Evolutionary conservation across 1,284 basidiomycete species (phyloP), one percentile per base, ranked within the genome.

Genomic region (Moniliophthora roreri): DNA sequence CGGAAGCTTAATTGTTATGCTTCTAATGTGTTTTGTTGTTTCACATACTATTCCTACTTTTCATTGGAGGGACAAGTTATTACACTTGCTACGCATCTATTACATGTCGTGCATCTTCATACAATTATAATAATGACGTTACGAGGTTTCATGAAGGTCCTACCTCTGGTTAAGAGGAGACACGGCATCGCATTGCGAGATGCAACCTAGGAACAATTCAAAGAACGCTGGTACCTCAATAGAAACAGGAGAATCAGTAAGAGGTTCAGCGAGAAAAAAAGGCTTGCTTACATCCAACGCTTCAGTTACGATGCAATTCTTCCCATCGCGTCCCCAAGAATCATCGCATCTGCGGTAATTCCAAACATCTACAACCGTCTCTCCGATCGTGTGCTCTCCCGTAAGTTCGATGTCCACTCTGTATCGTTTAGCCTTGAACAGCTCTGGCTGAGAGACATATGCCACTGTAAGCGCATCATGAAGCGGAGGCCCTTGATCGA

Each of bases 391-490:
- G 58, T 85, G 80, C 23, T 69, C 69, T 2, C 86, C 86, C 8
- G 69, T 75, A 9, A 88, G 74, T 60, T 93, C 91, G 15, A 91
- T 78, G 59, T 94, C 91, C 0, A 93, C 89, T 44, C 85, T 77
- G 63, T 83, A 81, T 21, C 91, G 74, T 51, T 67, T 78, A 36
- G 71, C 70, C 16, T 67, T 66, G 67, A 93, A 92, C 2, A 91
- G 61, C 4, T 82, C 75, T 0, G 89, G 89, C 16, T 70, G 66
- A 0, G 82, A 78, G 34, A 92, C 73, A 56, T 89, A 93, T 10
- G 83, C 86, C 50, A 93, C 73, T 0, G 90, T 89, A 28, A 93
- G 75, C 0, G 90, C 83, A 61, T 94, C 92, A 58, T 94, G 91
- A 1, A 93, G 72, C 1, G 91, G 91, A 6, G 92, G 92, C 0